phyloP scores from a whole-genome alignment of 495 filamentous ascomycete genomes.

The Neurospora sp. region DNA sequence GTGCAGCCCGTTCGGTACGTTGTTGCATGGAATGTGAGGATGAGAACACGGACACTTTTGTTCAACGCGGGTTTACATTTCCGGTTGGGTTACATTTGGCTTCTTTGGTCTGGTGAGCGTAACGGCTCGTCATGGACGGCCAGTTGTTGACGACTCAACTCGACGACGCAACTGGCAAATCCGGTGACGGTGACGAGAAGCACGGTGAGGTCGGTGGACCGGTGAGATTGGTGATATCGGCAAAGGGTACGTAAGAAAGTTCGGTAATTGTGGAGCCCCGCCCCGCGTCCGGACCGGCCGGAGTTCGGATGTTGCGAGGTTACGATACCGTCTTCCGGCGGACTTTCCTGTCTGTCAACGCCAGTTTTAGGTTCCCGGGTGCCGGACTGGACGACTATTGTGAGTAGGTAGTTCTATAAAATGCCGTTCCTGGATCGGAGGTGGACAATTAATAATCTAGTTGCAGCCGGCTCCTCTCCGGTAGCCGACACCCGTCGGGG shows the following conservation, averaged over 20 bases:
- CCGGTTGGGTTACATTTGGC: no score
- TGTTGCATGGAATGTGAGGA: no score
- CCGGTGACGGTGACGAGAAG: no score
- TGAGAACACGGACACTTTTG: no score
- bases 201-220: neutral
- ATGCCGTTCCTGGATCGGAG: neutral
- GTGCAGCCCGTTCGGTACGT: no score
- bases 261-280: neutral
- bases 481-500: neutral
- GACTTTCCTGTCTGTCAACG: neutral
- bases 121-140: no score
- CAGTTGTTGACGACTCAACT: no score
- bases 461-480: neutral
- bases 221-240: neutral
- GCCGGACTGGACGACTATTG: neutral
- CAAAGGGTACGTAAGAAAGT: neutral
- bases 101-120: no score
- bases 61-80: no score
- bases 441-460: neutral
- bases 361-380: neutral
- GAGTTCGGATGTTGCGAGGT: neutral
- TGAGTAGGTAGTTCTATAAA: neutral
- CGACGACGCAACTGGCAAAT: no score
- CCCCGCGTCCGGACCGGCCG: neutral
- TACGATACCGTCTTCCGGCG: neutral